Conservation (phyloP, 768 basidiomycete species). For the Serpula lacrymans region DNA sequence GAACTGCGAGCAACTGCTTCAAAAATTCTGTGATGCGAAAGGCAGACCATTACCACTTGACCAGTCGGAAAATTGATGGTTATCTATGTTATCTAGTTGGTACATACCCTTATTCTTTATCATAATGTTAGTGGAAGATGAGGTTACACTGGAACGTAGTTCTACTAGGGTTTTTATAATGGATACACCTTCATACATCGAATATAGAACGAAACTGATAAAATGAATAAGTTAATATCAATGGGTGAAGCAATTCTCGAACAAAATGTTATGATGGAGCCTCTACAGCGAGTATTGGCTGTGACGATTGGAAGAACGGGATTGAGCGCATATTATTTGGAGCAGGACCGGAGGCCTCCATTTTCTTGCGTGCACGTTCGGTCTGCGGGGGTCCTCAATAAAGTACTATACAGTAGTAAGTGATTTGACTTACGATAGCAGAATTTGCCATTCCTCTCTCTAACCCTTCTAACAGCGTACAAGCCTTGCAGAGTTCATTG, state of each 20-base stretch:
- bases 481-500: conserved; percentile 95
- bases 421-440: conserved; percentile 48
- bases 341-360: conserved; percentile 54
- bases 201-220: too few relatives aligned
- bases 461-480: conserved; percentile 84
- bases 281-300: conserved; percentile 41
- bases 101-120: too few relatives aligned
- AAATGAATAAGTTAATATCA: too few relatives aligned
- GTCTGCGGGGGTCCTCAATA: conserved; percentile 53
- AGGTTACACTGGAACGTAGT: too few relatives aligned
- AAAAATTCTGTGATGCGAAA: conserved; percentile 29
- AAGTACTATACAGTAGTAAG: conserved; percentile 4
- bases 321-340: conserved; percentile 76
- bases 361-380: conserved; percentile 61
- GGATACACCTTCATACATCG: too few relatives aligned
- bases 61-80: too few relatives aligned
- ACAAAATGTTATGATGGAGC: conserved; percentile 15
- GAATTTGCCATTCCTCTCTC: conserved; percentile 75
- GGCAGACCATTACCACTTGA: conserved; percentile 21
- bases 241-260: not conserved
- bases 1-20: conserved; percentile 55
- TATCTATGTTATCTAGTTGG: too few relatives aligned
- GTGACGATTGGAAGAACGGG: conserved; percentile 57
- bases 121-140: too few relatives aligned
- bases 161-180: too few relatives aligned